Evolutionary conservation across 257 asterid genomes (phyloP).

Genomic region (Thymus quinquecostatus): DNA sequence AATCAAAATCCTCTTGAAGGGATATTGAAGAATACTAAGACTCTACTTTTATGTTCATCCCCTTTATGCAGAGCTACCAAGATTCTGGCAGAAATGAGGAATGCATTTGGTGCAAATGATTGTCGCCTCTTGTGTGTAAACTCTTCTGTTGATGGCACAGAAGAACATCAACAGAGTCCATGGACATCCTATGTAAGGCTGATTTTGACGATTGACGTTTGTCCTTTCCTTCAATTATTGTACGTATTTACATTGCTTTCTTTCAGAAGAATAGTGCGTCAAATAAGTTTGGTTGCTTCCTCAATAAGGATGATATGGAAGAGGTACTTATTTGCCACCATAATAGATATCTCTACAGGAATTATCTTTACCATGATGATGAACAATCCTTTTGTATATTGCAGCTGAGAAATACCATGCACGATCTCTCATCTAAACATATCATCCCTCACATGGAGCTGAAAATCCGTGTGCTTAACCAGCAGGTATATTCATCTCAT

Average conservation of each 20-base stretch:
- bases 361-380: constrained; percentile 30
- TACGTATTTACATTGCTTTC: constrained; percentile 30
- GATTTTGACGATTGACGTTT: constrained; percentile 24
- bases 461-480: constrained; percentile 85
- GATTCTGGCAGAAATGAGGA: constrained; percentile 78
- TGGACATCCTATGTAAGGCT: constrained; percentile 78
- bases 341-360: constrained; percentile 27
- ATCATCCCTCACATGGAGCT: constrained; percentile 96
- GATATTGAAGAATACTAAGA: too few species aligned
- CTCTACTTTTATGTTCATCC: constrained; percentile 16
- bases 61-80: constrained; percentile 65
- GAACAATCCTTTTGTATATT: constrained; percentile 27
- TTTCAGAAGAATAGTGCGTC: constrained; percentile 60
- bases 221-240: constrained; percentile 2
- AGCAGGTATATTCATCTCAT: constrained; percentile 62
- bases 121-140: constrained; percentile 83
- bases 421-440: constrained; percentile 85
- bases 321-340: constrained; percentile 63
- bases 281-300: constrained; percentile 61
- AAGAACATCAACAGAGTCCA: constrained; percentile 62
- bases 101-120: constrained; percentile 81
- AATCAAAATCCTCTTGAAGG: not conserved
- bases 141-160: constrained; percentile 65
- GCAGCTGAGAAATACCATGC: constrained; percentile 79
- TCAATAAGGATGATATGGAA: constrained; percentile 72